Percentiles rank a stretch among this genome's conserved stretches.
These are phyloP conservation scores for Mikania micrantha DNA, from an alignment of 129 eudicot species.

Conservation along the genomic window DNA sequence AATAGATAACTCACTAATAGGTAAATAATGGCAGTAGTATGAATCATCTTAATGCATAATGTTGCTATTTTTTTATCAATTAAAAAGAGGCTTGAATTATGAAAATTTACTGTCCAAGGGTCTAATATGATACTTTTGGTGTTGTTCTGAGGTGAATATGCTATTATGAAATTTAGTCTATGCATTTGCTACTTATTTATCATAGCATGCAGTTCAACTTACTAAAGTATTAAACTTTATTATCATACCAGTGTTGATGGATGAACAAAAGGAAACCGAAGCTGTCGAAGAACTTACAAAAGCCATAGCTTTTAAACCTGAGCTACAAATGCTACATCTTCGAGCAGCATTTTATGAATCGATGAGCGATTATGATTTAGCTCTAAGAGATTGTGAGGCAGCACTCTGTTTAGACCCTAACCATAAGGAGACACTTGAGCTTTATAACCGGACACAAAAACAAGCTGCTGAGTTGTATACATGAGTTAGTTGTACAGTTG, in stretches of 20 bases:
- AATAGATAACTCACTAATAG: too few relatives aligned
- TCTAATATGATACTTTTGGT: not conserved
- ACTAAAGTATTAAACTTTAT: not conserved
- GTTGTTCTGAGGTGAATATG: not conserved
- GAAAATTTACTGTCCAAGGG: not conserved
- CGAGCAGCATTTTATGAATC: slow-evolving; percentile 86
- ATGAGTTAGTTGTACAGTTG: slow-evolving; percentile 23
- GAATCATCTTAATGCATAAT: not conserved
- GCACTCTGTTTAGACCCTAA: slow-evolving; percentile 83
- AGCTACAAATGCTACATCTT: slow-evolving; percentile 83
- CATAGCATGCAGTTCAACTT: not conserved
- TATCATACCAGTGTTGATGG: slow-evolving; percentile 59
- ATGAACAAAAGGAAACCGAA: slow-evolving; percentile 73
- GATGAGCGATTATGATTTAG: slow-evolving; percentile 46
- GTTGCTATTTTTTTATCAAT: not conserved
- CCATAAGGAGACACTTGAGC: slow-evolving; percentile 68
- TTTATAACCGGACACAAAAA: slow-evolving; percentile 45
- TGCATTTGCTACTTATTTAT: not conserved
- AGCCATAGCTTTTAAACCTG: slow-evolving; percentile 75
- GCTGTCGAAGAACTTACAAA: slow-evolving; percentile 72
- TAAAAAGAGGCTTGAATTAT: not conserved
- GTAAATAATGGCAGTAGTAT: too few relatives aligned
- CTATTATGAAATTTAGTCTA: not conserved
- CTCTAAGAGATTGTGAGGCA: slow-evolving; percentile 71
- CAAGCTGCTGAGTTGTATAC: slow-evolving; percentile 28